Percentiles rank a stretch among this genome's conserved stretches.
Conservation (phyloP, 305 asterid genomes). For the Striga hermonthica region DNA sequence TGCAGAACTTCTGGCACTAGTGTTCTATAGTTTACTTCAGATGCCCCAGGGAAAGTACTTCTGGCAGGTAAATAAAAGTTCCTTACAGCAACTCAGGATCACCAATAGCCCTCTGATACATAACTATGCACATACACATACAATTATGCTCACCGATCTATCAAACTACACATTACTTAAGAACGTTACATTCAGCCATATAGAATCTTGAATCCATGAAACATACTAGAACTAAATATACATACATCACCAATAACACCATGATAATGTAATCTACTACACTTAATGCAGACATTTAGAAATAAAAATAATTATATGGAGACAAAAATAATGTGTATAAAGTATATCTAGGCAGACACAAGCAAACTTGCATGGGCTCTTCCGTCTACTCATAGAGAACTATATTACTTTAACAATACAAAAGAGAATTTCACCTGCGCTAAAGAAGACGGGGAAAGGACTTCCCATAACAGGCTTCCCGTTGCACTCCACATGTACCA, state of each 20-base stretch:
- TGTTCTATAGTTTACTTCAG: neutral
- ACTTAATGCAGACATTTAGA: neutral
- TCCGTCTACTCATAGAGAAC: slow-evolving; percentile 1
- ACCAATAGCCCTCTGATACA: slow-evolving; percentile 7
- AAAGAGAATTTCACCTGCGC: slow-evolving; percentile 52
- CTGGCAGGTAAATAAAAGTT: slow-evolving; percentile 4
- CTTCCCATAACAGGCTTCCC: slow-evolving; percentile 94
- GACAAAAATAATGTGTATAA: slow-evolving; percentile 12
- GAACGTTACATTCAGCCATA: neutral
- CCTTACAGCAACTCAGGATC: neutral
- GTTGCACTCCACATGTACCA: slow-evolving; percentile 94
- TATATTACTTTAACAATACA: slow-evolving; percentile 8
- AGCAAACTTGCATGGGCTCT: neutral
- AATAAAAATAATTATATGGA: slow-evolving; percentile 5
- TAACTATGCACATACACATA: neutral
- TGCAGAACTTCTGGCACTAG: neutral
- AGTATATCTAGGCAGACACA: neutral
- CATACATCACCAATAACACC: slow-evolving; percentile 16
- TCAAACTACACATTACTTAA: neutral
- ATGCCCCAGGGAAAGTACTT: too few species aligned
- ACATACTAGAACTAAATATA: slow-evolving; percentile 16
- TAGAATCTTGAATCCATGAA: slow-evolving; percentile 1
- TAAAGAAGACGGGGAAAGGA: slow-evolving; percentile 96
- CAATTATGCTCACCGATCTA: slow-evolving; percentile 3
- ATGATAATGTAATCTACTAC: neutral